These are phyloP conservation scores for Coniochaeta sp. DNA, from an alignment of 2,329 filamentous ascomycete species.

Conservation along the genomic window DNA sequence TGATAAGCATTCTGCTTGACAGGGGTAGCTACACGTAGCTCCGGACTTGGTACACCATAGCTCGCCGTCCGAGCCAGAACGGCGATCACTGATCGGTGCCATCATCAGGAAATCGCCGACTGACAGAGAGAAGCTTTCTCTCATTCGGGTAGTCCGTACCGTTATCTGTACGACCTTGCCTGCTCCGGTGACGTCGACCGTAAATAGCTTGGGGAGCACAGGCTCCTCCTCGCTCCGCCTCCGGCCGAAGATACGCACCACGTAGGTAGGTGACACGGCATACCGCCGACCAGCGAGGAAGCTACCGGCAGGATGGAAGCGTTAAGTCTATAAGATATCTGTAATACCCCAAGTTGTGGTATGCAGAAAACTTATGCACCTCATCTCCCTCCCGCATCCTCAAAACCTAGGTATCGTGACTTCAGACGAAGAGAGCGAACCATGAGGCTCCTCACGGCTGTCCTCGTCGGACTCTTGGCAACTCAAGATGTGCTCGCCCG, in stretches of 20 bases:
- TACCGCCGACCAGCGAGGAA: not conserved
- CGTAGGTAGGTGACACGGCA: not conserved
- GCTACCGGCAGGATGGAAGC: not conserved
- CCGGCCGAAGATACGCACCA: not conserved
- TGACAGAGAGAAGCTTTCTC: not conserved
- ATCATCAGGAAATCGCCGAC: not conserved
- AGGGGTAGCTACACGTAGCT: not conserved
- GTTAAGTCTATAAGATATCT: not conserved
- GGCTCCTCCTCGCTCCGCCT: no score
- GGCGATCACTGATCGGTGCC: no score
- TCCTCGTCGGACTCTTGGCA: constrained; percentile 13
- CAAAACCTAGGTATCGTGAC: not conserved
- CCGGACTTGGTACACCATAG: not conserved
- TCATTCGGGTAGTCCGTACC: not conserved
- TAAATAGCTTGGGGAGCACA: no score
- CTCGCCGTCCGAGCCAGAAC: not conserved
- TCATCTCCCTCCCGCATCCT: not conserved
- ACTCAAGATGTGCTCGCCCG: constrained; percentile 16
- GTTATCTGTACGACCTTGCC: no score
- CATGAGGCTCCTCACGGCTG: constrained; percentile 6
- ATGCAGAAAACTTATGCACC: not conserved
- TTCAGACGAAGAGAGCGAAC: not conserved
- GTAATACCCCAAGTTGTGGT: not conserved
- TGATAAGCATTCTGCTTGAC: not conserved
- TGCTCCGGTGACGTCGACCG: not conserved